Conservation (phyloP, 2,329 filamentous ascomycete genomes). For the Parafenestella ontariensis region DNA sequence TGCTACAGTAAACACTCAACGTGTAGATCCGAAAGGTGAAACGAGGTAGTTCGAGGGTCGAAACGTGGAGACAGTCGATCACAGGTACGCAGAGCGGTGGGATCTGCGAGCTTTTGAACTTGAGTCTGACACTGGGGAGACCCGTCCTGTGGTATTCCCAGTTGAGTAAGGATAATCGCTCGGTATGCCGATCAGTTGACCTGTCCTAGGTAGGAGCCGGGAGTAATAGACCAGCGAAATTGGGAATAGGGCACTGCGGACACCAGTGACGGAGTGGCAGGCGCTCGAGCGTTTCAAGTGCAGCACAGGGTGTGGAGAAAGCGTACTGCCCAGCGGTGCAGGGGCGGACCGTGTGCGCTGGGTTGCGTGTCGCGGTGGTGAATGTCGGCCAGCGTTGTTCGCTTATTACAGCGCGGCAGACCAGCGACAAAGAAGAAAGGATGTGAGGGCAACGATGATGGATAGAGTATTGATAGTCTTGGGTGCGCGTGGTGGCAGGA, state of each 20-base stretch:
- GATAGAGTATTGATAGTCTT: constrained; percentile 42
- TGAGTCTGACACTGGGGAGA: constrained; percentile 46
- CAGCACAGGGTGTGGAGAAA: constrained; percentile 44
- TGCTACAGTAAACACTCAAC: constrained; percentile 32
- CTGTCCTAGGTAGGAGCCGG: constrained; percentile 43
- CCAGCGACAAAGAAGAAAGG: constrained; percentile 46
- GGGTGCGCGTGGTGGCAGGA: constrained; percentile 26
- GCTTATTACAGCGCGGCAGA: constrained; percentile 25
- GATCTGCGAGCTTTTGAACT: constrained; percentile 58
- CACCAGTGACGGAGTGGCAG: constrained; percentile 43
- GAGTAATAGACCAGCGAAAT: constrained; percentile 49
- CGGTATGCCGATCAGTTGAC: constrained; percentile 48
- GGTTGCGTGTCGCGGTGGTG: constrained; percentile 36
- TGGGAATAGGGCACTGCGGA: constrained; percentile 35
- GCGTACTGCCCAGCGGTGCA: constrained; percentile 31
- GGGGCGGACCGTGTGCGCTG: constrained; percentile 32
- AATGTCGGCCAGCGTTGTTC: constrained; percentile 34
- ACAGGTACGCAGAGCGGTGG: constrained; percentile 52
- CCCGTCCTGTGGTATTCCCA: constrained; percentile 40
- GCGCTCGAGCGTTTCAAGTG: constrained; percentile 50
- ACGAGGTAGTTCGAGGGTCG: constrained; percentile 45
- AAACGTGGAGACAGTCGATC: constrained; percentile 60
- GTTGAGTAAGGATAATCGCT: constrained; percentile 45
- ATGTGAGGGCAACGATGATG: constrained; percentile 38
- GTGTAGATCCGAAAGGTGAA: constrained; percentile 41